Conservation (phyloP, 164 flowering plant species). For the Vitis cinerea region DNA sequence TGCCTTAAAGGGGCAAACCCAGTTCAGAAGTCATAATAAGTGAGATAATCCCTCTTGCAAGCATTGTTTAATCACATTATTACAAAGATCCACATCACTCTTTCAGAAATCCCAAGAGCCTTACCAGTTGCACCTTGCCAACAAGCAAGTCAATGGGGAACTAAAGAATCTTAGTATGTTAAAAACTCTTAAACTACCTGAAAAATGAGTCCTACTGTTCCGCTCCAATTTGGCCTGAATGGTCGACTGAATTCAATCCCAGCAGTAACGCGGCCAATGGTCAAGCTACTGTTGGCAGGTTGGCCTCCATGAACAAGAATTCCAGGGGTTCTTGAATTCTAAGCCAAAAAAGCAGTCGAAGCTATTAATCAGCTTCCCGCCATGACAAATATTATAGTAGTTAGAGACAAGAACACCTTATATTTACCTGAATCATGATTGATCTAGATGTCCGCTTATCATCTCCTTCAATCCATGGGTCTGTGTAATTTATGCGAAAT, state of each 20-base stretch:
- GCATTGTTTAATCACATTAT: neutral
- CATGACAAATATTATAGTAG: neutral
- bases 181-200: conserved; percentile 52
- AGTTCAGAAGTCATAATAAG: too few species aligned
- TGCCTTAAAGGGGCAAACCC: too few species aligned
- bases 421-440: conserved; percentile 81
- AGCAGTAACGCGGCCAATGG: conserved; percentile 84
- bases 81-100: neutral
- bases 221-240: conserved; percentile 93
- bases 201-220: conserved; percentile 82
- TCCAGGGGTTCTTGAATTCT: conserved; percentile 98
- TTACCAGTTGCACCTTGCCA: neutral
- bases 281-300: conserved; percentile 53
- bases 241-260: conserved; percentile 93
- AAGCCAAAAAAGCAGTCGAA: neutral
- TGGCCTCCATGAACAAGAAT: conserved; percentile 85
- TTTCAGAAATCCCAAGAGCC: too few species aligned
- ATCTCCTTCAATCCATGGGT: conserved; percentile 99
- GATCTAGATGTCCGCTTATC: conserved; percentile 93
- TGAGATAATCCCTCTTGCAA: neutral
- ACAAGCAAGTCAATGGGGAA: neutral
- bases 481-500: conserved; percentile 87
- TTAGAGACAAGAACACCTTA: neutral
- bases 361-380: neutral
- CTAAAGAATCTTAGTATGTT: neutral